Evolutionary conservation across 306 rosid species (phyloP).

Genomic region (Gastrolobium villosum): DNA sequence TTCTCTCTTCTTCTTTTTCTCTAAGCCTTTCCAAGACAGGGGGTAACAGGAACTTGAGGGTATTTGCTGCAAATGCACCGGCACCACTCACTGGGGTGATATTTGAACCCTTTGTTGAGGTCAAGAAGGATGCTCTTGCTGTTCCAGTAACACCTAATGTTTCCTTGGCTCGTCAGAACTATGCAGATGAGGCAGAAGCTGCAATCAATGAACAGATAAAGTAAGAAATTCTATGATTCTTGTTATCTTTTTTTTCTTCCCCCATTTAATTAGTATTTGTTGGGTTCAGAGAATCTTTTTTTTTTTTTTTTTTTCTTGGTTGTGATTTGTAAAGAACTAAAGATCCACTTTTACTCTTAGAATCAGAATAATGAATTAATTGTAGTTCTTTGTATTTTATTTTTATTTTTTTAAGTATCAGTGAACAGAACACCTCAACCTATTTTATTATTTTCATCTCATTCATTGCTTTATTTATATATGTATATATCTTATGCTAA

Average conservation of each 20-base stretch:
- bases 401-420: not conserved
- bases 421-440: too few relatives aligned
- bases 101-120: constrained; percentile 65
- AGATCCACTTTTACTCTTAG: not conserved
- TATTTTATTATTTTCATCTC: not conserved
- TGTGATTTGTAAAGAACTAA: not conserved
- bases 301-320: not conserved
- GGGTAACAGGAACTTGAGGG: constrained; percentile 35
- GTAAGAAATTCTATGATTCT: constrained; percentile 26
- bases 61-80: constrained; percentile 43
- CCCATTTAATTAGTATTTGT: not conserved
- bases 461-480: not conserved
- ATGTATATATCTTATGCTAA: not conserved
- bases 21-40: not conserved
- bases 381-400: not conserved
- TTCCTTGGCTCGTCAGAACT: constrained; percentile 61
- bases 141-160: constrained; percentile 49
- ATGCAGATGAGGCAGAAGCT: constrained; percentile 52
- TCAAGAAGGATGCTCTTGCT: constrained; percentile 50
- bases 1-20: constrained; percentile 1
- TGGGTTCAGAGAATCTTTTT: not conserved
- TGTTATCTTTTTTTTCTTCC: too few relatives aligned
- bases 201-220: constrained; percentile 62
- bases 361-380: not conserved
- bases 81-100: constrained; percentile 40